phyloP scores from a whole-genome alignment of 192 early-diverging fungal species.

The Haplosporangium gracile region DNA sequence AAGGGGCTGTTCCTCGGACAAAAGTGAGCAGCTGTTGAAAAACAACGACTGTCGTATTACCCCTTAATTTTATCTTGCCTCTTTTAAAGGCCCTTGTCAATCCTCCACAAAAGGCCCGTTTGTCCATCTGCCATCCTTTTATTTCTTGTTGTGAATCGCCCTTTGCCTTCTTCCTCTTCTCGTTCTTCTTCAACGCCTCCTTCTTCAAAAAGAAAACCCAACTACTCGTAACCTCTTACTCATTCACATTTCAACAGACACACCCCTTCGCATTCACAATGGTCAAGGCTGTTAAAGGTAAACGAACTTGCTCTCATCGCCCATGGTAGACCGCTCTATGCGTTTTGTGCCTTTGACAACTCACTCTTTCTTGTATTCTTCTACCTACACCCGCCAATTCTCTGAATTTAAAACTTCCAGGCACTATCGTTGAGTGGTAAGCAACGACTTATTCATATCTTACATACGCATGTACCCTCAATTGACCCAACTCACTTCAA shows the following conservation, averaged over 20 bases:
- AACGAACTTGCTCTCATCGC: background rate
- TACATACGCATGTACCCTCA: background rate
- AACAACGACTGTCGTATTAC: too few species aligned
- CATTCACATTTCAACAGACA: background rate
- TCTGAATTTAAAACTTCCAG: background rate
- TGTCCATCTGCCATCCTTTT: background rate
- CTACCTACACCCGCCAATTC: background rate
- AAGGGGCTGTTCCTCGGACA: too few species aligned
- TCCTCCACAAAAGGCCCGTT: background rate
- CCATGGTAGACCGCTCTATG: too few species aligned
- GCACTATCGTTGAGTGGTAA: conserved; percentile 50
- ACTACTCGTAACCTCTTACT: background rate
- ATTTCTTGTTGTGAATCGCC: background rate
- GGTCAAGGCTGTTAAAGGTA: conserved; percentile 55
- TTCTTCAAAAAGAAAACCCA: background rate
- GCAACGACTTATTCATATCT: background rate
- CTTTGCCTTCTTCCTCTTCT: background rate
- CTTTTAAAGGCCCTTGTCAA: too few species aligned
- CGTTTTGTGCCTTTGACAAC: background rate
- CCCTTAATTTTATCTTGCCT: too few species aligned
- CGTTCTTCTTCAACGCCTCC: background rate
- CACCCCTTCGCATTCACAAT: background rate
- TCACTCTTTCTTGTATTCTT: background rate
- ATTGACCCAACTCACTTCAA: background rate
- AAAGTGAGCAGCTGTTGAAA: too few species aligned